Evolutionary conservation across 2,329 filamentous ascomycete genomes (phyloP).

Genomic region (Epichloe coenophiala): DNA sequence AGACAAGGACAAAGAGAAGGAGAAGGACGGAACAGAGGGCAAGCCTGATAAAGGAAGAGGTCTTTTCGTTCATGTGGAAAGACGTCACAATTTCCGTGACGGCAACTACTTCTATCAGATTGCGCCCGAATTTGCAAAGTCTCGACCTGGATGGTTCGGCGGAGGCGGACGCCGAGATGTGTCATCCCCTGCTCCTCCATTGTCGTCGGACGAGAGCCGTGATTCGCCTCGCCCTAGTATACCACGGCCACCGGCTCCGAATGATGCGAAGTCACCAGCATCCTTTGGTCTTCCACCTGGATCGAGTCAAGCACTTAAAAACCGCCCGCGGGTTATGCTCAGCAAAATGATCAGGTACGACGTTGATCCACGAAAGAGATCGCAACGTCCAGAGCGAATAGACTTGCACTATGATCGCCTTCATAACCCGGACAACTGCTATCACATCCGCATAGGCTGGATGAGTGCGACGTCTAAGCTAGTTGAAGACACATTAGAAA

Average conservation of each 20-base stretch:
- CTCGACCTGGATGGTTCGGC: constrained; percentile 47
- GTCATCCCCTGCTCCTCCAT: constrained; percentile 60
- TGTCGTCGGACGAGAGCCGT: constrained; percentile 44
- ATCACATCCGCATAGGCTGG: constrained; percentile 95
- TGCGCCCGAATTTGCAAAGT: constrained; percentile 61
- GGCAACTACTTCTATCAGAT: constrained; percentile 98
- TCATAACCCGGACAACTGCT: constrained; percentile 96
- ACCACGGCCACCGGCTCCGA: constrained; percentile 38
- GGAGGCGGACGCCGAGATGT: constrained; percentile 30
- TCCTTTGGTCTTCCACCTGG: constrained; percentile 42
- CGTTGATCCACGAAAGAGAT: constrained; percentile 75
- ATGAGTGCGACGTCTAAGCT: constrained; percentile 92
- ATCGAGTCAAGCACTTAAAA: constrained; percentile 34
- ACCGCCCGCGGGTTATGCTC: constrained; percentile 58
- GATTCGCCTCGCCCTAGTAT: constrained; percentile 39
- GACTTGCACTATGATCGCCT: constrained; percentile 92
- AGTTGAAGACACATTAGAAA: constrained; percentile 77
- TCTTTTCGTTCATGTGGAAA: constrained; percentile 85
- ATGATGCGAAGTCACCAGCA: constrained; percentile 37
- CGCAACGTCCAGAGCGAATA: constrained; percentile 79
- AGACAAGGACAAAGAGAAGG: constrained; percentile 17
- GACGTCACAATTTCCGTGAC: constrained; percentile 81
- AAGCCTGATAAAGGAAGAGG: constrained; percentile 30
- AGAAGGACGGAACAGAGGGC: constrained; percentile 8
- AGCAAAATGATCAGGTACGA: constrained; percentile 93